Evolutionary conservation across 2,329 filamentous ascomycete species (phyloP), one percentile per base, ranked within the genome.

Genomic region (Zymoseptoria ardabiliae): DNA sequence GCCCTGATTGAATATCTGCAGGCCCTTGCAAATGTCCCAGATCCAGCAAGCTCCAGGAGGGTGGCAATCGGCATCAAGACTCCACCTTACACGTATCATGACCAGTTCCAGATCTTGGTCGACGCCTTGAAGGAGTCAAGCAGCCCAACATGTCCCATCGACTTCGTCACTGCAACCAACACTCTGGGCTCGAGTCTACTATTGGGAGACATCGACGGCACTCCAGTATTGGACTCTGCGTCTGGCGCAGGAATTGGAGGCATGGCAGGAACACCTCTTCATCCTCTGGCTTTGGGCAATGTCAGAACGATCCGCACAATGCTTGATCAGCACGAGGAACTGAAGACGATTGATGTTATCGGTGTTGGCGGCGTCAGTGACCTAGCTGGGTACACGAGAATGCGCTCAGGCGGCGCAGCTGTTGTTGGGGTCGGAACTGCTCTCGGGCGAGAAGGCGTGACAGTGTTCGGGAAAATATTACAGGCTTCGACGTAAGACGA

Each of bases 121-220:
- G 63, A 72, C 0, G 82, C 84, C 0, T 72, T 91, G 5, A 67
- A 73, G 8, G 65, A 62, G 3, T 69, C 67, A 0, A 69, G 64
- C 1, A 64, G 65, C 8, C 62, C 68, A n/a, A 60, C 61, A 56
- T 78, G 75, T 62, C 79, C 80, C 0, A 71, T 90, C 1, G 82
- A 79, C 50, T 92, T 92, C 72, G 78, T 92, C 64, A 91, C 89
- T 0, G 82, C 87, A 0, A 89, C 85, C 1, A 92, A 92, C 68
- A 92, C 84, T 0, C 81, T 92, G 0, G 89, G 89, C 0, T 85
- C 81, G 0, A 88, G 84, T 51, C 76, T 92, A 0, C 74, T 90
- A 0, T 71, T 90, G 0, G 66, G 53, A 59, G 2, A 59, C 11
- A 57, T 58, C 20, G 58, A 63, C 21, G 68, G 66, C 61, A 48